phyloP scores from a whole-genome alignment of 495 filamentous ascomycete species.

The Aspergillus affinis region DNA sequence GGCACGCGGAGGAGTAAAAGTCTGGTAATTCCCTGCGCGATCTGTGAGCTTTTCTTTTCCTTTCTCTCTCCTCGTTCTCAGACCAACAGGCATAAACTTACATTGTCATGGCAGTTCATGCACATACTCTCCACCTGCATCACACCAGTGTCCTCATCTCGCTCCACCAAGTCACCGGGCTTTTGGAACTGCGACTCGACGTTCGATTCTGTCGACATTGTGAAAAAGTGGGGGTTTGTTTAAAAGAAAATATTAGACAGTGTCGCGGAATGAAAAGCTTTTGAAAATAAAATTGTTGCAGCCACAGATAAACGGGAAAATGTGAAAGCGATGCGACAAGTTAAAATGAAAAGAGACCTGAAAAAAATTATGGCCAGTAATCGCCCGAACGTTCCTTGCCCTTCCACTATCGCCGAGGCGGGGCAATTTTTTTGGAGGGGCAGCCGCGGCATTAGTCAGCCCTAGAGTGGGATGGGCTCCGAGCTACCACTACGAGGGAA shows the following conservation, averaged over 20 bases:
- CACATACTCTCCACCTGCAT: conserved; percentile 65
- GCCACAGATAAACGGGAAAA: background rate
- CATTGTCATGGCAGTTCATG: conserved; percentile 87
- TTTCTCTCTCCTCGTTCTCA: background rate
- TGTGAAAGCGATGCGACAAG: conserved; percentile 16
- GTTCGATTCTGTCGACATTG: conserved; percentile 35
- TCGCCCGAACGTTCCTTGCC: conserved; percentile 40
- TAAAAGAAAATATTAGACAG: conserved; percentile 7
- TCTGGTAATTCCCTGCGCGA: conserved; percentile 70
- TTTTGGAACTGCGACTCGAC: conserved; percentile 44
- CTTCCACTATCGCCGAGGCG: conserved; percentile 37
- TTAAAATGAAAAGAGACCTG: conserved; percentile 10
- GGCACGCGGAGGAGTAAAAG: conserved; percentile 88
- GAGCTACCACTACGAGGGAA: background rate
- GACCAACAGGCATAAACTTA: conserved; percentile 38
- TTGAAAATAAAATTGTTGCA: conserved; percentile 7
- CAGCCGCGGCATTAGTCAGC: conserved; percentile 21
- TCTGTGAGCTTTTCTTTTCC: conserved; percentile 7
- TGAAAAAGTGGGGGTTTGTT: conserved; percentile 5
- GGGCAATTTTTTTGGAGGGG: conserved; percentile 34
- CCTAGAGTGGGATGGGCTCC: no score
- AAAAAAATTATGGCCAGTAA: conserved; percentile 26
- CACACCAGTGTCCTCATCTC: conserved; percentile 45
- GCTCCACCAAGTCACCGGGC: conserved; percentile 43
- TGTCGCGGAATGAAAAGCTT: background rate